These are phyloP conservation scores for Cryomyces minteri DNA, from an alignment of 495 filamentous ascomycete genomes.

Conservation along the genomic window DNA sequence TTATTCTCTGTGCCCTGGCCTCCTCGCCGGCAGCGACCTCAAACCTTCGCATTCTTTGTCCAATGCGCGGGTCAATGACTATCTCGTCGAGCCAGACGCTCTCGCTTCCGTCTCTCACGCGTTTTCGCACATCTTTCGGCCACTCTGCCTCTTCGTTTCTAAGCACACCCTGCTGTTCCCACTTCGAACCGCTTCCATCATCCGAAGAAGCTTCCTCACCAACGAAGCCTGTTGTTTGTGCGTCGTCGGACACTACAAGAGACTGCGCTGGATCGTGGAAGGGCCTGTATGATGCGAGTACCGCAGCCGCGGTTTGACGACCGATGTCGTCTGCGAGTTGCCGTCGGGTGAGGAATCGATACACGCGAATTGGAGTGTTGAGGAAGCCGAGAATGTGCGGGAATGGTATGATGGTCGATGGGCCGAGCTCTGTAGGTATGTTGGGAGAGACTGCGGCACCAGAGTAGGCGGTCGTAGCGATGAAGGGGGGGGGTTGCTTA, in stretches of 20 bases:
- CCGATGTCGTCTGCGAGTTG: constrained; percentile 73
- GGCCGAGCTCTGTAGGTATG: constrained; percentile 41
- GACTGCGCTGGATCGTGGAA: constrained; percentile 12
- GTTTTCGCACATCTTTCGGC: constrained; percentile 35
- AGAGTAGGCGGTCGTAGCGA: constrained; percentile 49
- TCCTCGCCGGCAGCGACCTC: constrained; percentile 44
- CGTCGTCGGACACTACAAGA: not conserved
- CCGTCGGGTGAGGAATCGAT: constrained; percentile 78
- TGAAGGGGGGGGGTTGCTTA: constrained; percentile 40
- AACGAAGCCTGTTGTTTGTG: not conserved
- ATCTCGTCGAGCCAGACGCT: constrained; percentile 60
- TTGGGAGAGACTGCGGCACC: constrained; percentile 36
- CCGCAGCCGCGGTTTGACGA: constrained; percentile 70
- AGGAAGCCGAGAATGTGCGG: constrained; percentile 89
- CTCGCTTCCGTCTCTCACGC: constrained; percentile 9
- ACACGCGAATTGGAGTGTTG: constrained; percentile 71
- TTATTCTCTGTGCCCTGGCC: constrained; percentile 40
- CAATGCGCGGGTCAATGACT: constrained; percentile 61
- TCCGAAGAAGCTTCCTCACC: constrained; percentile 11
- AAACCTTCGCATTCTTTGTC: constrained; percentile 64
- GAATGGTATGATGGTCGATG: constrained; percentile 53
- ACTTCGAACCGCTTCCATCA: constrained; percentile 13
- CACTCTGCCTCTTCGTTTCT: constrained; percentile 68
- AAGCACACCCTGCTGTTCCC: constrained; percentile 57
- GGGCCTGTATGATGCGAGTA: constrained; percentile 44